Conservation (phyloP, 352 stramenopile species). For the Phytopythium delawarense region DNA sequence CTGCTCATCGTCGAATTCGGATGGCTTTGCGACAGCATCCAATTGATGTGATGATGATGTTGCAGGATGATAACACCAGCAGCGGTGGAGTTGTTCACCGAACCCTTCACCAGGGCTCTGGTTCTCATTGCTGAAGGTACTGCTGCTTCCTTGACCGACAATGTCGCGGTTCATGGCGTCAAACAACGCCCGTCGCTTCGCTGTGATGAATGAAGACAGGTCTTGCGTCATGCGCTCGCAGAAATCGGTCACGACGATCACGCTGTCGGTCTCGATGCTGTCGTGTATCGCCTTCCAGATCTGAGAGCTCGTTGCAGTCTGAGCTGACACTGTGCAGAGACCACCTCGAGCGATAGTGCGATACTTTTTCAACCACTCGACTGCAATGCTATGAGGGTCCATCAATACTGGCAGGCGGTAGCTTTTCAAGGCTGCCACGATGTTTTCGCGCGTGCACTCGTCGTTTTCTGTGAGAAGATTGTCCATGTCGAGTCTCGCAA, state of each 20-base stretch:
- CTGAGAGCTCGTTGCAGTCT: slow-evolving; percentile 5
- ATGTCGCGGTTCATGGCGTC: slow-evolving; percentile 48
- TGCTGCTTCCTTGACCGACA: slow-evolving; percentile 2
- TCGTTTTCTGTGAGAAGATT: slow-evolving; percentile 30
- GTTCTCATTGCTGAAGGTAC: neutral
- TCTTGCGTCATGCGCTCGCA: slow-evolving; percentile 15
- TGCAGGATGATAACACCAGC: slow-evolving; percentile 33
- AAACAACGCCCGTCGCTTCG: slow-evolving; percentile 44
- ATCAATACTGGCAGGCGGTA: slow-evolving; percentile 54
- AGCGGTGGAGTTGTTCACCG: slow-evolving; percentile 15
- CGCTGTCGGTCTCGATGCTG: slow-evolving; percentile 31
- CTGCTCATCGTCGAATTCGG: neutral
- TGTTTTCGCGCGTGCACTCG: slow-evolving; percentile 33
- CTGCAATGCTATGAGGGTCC: slow-evolving; percentile 52
- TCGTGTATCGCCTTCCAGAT: slow-evolving; percentile 40
- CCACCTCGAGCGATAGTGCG: slow-evolving; percentile 9
- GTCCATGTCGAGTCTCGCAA: slow-evolving; percentile 45
- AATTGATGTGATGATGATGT: neutral
- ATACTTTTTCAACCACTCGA: slow-evolving; percentile 45
- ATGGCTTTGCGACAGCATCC: neutral
- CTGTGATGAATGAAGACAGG: slow-evolving; percentile 36
- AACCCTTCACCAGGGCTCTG: neutral
- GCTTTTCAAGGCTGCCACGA: slow-evolving; percentile 28
- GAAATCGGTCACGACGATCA: slow-evolving; percentile 43
- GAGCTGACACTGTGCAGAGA: slow-evolving; percentile 10